Conservation (phyloP, 345 rosid genomes). For the Limnanthes douglasii region DNA sequence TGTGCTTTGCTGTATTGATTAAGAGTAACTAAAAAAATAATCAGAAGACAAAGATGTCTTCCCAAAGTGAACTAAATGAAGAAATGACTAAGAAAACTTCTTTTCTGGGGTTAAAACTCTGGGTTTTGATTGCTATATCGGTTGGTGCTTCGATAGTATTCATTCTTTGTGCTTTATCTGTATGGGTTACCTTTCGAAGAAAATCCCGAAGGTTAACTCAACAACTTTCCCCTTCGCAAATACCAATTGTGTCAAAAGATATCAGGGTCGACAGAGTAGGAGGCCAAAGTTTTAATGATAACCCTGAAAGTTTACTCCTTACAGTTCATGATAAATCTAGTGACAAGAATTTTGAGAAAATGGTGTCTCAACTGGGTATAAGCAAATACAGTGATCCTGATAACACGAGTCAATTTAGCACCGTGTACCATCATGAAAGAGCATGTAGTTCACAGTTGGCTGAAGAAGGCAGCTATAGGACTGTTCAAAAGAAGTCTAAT, state of each 20-base stretch:
- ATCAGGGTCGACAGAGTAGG: constrained; percentile 57
- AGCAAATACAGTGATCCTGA: constrained; percentile 59
- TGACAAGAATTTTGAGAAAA: constrained; percentile 29
- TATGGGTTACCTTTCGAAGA: constrained; percentile 44
- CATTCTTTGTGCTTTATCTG: constrained; percentile 46
- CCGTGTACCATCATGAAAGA: constrained; percentile 36
- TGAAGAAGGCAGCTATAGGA: constrained; percentile 67
- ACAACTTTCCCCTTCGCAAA: constrained; percentile 28
- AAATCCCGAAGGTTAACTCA: constrained; percentile 30
- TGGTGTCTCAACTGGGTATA: constrained; percentile 23
- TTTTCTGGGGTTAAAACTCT: constrained; percentile 57
- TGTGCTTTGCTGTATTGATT: no score
- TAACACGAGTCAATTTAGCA: constrained; percentile 50
- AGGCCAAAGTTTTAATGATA: constrained; percentile 22
- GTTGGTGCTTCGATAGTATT: constrained; percentile 46
- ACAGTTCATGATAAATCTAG: constrained; percentile 28
- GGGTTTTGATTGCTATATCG: constrained; percentile 55
- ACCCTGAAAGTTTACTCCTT: constrained; percentile 20
- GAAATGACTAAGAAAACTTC: constrained; percentile 47
- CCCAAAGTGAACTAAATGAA: constrained; percentile 31
- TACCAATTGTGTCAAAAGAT: constrained; percentile 57
- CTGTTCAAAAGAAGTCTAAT: constrained; percentile 27
- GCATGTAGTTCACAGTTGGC: constrained; percentile 44
- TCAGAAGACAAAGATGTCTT: constrained; percentile 28
- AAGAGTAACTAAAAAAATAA: no score